Evolutionary conservation across 169 alveolate species (phyloP).

Genomic region (Eimeria maxima): DNA sequence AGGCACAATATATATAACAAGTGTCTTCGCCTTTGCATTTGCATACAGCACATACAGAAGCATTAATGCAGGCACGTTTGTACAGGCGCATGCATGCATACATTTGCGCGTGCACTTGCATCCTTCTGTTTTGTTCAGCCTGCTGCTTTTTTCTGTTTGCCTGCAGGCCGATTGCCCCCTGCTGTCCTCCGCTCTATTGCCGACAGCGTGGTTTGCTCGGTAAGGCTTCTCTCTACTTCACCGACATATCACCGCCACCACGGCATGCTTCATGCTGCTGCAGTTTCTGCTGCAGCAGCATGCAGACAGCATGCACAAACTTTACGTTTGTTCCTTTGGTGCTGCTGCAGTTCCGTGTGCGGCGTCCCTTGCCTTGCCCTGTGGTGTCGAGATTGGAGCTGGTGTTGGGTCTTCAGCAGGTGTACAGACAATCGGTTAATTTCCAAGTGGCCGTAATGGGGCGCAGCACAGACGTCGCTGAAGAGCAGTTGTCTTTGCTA

Average conservation of each 20-base stretch:
- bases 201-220: conserved; percentile 23
- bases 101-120: no score
- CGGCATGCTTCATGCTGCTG: neutral
- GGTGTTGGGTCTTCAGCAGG: neutral
- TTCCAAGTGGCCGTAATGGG: conserved; percentile 22
- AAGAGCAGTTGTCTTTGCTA: conserved; percentile 18
- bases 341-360: neutral
- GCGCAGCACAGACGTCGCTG: conserved; percentile 40
- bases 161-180: conserved; percentile 23
- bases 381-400: neutral
- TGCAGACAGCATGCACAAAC: no score
- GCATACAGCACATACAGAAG: neutral
- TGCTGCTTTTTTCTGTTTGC: neutral
- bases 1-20: no score
- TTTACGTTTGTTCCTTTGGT: neutral
- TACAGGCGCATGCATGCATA: neutral
- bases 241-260: no score
- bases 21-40: no score
- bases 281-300: neutral
- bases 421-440: neutral
- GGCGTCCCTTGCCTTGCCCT: neutral
- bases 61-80: neutral
- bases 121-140: neutral
- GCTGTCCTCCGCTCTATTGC: conserved; percentile 41
- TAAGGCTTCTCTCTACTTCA: neutral